Evolutionary conservation across 2,329 filamentous ascomycete genomes (phyloP), one percentile per base, ranked within the genome.

Genomic region (Colletotrichum tamarilloi): DNA sequence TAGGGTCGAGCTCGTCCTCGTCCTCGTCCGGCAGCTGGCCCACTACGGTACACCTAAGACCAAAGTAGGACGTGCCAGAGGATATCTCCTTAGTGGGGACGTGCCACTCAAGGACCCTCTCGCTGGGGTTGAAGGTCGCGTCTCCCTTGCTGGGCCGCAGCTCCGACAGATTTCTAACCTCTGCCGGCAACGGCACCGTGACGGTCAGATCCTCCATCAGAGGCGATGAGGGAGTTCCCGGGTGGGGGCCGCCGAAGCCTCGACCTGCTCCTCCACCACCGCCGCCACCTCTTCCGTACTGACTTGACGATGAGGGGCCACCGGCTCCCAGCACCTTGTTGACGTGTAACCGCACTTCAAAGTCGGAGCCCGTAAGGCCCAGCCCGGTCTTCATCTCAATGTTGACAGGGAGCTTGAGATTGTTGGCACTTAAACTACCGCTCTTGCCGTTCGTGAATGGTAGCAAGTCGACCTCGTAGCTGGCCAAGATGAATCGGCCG

Each of bases 401-500:
- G 62, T 88, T 91, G 3, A 97, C 93, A 0, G 97, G 97, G 5
- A 98, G 84, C 79, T 95, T 95, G 16, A 98, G 86, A 76, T 90
- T 92, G 72, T 90, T 90, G 67, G 87, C 85, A 67, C 83, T 88
- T 1, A 90, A 83, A 67, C 84, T 88, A 22, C 88, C 86, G 65
- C 87, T 86, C 77, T 89, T 88, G 24, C 88, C 86, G 76, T 86
- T 87, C 19, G 91, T 89, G 62, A 93, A 90, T 0, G 95, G 95
- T 14, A 98, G 86, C 26, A 99, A 84, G 81, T 99, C 94, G 24
- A 97, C 95, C 82, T 98, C 96, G 80, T 99, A 99, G 26, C 95
- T 95, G 38, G 95, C 95, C 22, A 99, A 87, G 53, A 98, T 93
- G 81, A 98, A 99, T 56, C 95, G 91, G 38, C 97, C 97, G 81